Conservation (phyloP, 1,139 yeast genomes). For the Saccharomycopsis crataegensis region DNA sequence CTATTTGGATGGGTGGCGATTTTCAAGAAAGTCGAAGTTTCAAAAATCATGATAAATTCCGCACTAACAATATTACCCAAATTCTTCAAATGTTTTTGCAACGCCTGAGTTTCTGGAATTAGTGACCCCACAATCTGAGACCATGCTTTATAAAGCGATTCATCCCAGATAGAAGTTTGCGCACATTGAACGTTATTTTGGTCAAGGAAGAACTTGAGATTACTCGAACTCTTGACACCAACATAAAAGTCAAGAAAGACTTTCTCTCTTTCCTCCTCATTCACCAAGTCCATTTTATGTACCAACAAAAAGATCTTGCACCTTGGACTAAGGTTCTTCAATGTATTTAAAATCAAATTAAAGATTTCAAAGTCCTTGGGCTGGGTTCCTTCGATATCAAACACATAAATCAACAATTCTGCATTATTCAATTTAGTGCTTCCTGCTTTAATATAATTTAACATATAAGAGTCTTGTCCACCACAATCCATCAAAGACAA, state of each 20-base stretch:
- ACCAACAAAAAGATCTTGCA: constrained; percentile 87
- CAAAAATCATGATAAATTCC: constrained; percentile 85
- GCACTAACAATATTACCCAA: constrained; percentile 76
- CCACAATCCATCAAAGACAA: constrained; percentile 98
- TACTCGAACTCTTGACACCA: constrained; percentile 2
- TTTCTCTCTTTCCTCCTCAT: constrained; percentile 77
- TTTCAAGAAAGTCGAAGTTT: constrained; percentile 79
- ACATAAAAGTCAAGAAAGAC: constrained; percentile 37
- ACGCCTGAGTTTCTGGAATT: constrained; percentile 82
- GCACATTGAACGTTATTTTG: constrained; percentile 1
- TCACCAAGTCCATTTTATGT: constrained; percentile 96
- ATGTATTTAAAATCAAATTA: constrained; percentile 71
- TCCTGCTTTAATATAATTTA: constrained; percentile 49
- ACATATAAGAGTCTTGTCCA: constrained; percentile 96
- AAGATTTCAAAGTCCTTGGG: constrained; percentile 93
- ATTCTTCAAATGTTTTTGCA: constrained; percentile 68
- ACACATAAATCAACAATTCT: constrained; percentile 93
- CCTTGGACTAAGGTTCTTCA: constrained; percentile 80
- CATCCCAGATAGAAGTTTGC: constrained; percentile 98
- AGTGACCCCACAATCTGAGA: constrained; percentile 90
- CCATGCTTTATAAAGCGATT: constrained; percentile 94
- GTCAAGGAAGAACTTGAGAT: constrained; percentile 5
- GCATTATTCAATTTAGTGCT: constrained; percentile 55
- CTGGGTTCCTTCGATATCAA: constrained; percentile 81
- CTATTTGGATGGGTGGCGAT: constrained; percentile 73